A percentile compares a stretch with the other conserved stretches of the same genome.
Evolutionary conservation across 768 basidiomycete genomes (phyloP).

Genomic region (Pleurotus cornucopiae): DNA sequence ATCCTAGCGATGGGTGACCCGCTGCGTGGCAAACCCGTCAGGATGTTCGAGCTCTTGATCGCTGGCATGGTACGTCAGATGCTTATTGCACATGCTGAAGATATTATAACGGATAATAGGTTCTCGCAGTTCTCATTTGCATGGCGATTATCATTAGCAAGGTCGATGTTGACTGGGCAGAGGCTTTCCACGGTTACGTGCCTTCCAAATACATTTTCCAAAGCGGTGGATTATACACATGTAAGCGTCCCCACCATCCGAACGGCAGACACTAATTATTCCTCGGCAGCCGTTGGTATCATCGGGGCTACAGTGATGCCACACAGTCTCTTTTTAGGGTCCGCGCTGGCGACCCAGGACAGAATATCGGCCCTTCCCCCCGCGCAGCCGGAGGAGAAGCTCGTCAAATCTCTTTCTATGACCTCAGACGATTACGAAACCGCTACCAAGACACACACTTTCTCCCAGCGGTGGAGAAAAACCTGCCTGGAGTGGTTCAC

Average conservation of each 20-base stretch:
- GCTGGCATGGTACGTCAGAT: slow-evolving; percentile 47
- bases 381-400: slow-evolving; percentile 11
- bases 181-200: slow-evolving; percentile 72
- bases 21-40: slow-evolving; percentile 59
- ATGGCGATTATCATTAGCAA: slow-evolving; percentile 75
- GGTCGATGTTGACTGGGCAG: slow-evolving; percentile 65
- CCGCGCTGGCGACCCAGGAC: slow-evolving; percentile 80
- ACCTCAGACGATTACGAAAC: slow-evolving; percentile 10
- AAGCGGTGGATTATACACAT: slow-evolving; percentile 58
- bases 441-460: slow-evolving; percentile 8
- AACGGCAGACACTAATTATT: slow-evolving; percentile 18
- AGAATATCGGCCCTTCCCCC: slow-evolving; percentile 40
- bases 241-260: slow-evolving; percentile 31
- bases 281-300: slow-evolving; percentile 57
- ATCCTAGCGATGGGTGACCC: slow-evolving; percentile 73
- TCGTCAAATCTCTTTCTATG: slow-evolving; percentile 13
- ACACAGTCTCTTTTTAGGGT: slow-evolving; percentile 87
- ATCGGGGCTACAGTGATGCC: slow-evolving; percentile 91
- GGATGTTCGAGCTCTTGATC: slow-evolving; percentile 65
- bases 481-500: not conserved
- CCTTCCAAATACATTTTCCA: slow-evolving; percentile 64
- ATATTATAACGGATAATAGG: slow-evolving; percentile 29
- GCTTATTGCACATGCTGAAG: not conserved
- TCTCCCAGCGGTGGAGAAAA: not conserved
- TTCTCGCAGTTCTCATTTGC: slow-evolving; percentile 69